A percentile compares a stretch with the other conserved stretches of the same genome.
Evolutionary conservation across 257 asterid genomes (phyloP).

Genomic region (Craterostigma plantagineum): DNA sequence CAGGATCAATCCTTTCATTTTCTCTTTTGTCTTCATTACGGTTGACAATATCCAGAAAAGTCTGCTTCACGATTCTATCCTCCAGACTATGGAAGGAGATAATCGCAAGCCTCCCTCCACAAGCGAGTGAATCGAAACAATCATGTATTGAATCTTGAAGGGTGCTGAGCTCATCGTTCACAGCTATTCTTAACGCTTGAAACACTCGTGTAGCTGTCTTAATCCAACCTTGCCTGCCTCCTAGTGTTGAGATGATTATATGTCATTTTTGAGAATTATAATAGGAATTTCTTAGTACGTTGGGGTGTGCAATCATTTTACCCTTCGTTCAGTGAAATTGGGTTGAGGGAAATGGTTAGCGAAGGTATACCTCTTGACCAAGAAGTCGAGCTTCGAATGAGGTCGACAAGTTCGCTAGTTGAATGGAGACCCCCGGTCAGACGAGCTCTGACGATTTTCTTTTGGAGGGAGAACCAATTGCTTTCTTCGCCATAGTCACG

Average conservation of each 20-base stretch:
- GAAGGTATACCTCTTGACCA: slow-evolving; percentile 41
- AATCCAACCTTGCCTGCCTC: slow-evolving; percentile 98
- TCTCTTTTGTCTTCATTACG: slow-evolving; percentile 13
- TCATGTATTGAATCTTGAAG: slow-evolving; percentile 49
- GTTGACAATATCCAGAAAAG: slow-evolving; percentile 52
- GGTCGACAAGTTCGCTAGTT: slow-evolving; percentile 62
- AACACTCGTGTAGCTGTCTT: slow-evolving; percentile 91
- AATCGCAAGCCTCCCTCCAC: slow-evolving; percentile 91
- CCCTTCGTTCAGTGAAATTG: not conserved
- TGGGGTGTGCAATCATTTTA: too few species aligned
- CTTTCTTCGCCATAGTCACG: slow-evolving; percentile 95
- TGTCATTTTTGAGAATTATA: too few species aligned
- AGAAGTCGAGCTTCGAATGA: slow-evolving; percentile 57
- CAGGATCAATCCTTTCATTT: slow-evolving; percentile 9
- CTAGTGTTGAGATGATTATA: slow-evolving; percentile 18
- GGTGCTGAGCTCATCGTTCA: slow-evolving; percentile 76
- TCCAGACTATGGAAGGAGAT: slow-evolving; percentile 92
- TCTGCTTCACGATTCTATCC: slow-evolving; percentile 86
- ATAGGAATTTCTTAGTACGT: too few species aligned
- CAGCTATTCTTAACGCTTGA: slow-evolving; percentile 90
- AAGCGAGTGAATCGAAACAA: slow-evolving; percentile 41
- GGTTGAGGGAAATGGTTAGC: not conserved
- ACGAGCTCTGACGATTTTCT: slow-evolving; percentile 70
- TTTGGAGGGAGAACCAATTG: slow-evolving; percentile 68
- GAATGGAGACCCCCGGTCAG: slow-evolving; percentile 72